These are phyloP conservation scores for Pseudogymnoascus sp. DNA, from an alignment of 2,329 filamentous ascomycete genomes.

Conservation along the genomic window DNA sequence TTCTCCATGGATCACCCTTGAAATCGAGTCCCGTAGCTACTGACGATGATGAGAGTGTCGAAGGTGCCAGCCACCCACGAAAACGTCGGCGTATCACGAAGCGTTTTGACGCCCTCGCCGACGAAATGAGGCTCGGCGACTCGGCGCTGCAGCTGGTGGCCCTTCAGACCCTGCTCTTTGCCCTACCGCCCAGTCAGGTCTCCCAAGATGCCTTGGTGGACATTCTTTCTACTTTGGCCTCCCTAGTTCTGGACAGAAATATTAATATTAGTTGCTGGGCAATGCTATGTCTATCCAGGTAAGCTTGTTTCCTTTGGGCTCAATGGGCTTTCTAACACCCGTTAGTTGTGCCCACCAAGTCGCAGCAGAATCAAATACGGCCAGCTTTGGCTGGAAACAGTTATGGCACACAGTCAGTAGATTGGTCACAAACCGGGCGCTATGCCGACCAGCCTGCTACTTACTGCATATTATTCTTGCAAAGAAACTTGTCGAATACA, in stretches of 20 bases:
- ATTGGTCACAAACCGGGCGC: conserved; percentile 59
- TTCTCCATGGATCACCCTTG: background rate
- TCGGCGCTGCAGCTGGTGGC: conserved; percentile 24
- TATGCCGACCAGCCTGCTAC: conserved; percentile 70
- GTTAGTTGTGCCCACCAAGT: conserved; percentile 40
- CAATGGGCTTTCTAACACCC: background rate
- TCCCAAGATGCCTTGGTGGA: conserved; percentile 33
- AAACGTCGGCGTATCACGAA: conserved; percentile 26
- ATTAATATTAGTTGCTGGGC: conserved; percentile 66
- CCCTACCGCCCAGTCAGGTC: conserved; percentile 31
- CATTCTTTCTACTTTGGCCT: conserved; percentile 50
- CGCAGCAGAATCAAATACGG: conserved; percentile 27
- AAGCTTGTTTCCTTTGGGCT: conserved; percentile 25
- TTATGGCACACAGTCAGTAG: conserved; percentile 69
- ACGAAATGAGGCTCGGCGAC: conserved; percentile 22
- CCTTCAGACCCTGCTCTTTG: conserved; percentile 47
- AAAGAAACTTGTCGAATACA: conserved; percentile 57
- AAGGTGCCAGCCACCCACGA: conserved; percentile 19
- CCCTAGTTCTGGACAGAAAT: conserved; percentile 63
- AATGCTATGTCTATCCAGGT: conserved; percentile 75
- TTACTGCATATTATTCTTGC: conserved; percentile 63
- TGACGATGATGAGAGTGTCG: conserved; percentile 9
- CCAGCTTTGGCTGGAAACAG: conserved; percentile 56
- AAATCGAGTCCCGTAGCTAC: conserved; percentile 9
- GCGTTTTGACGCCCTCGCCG: conserved; percentile 22